These are phyloP conservation scores for Grigorovia jiainica DNA, from an alignment of 805 yeast genomes.

Conservation along the genomic window DNA sequence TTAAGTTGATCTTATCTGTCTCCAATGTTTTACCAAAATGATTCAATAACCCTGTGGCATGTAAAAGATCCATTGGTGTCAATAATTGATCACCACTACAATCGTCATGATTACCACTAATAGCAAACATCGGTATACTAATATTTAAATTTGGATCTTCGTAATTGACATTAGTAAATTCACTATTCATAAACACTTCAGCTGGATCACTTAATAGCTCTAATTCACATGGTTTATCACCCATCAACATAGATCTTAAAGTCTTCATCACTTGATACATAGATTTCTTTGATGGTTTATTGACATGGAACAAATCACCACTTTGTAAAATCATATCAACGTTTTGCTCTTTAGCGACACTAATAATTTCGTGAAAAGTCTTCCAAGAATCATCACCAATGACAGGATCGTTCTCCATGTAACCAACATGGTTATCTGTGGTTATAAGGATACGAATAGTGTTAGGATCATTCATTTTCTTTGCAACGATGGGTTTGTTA, in stretches of 20 bases:
- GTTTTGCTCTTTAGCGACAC: constrained; percentile 55
- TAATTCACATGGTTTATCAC: constrained; percentile 79
- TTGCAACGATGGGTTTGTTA: too few relatives aligned
- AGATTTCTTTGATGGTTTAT: constrained; percentile 81
- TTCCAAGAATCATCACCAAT: constrained; percentile 84
- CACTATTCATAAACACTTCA: constrained; percentile 45
- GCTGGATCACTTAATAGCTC: constrained; percentile 76
- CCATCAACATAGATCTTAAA: constrained; percentile 63
- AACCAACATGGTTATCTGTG: constrained; percentile 96
- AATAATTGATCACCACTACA: constrained; percentile 79
- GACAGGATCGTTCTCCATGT: constrained; percentile 78
- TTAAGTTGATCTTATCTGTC: constrained; percentile 61
- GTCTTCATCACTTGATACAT: constrained; percentile 72
- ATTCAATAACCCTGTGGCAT: constrained; percentile 74
- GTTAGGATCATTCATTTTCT: too few relatives aligned
- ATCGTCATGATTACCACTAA: constrained; percentile 95
- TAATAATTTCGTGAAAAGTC: constrained; percentile 77
- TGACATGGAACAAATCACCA: constrained; percentile 88
- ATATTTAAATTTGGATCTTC: constrained; percentile 87
- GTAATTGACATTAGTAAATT: constrained; percentile 67
- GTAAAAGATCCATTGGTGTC: constrained; percentile 77
- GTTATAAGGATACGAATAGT: constrained; percentile 75
- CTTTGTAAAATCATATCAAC: constrained; percentile 87
- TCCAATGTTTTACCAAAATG: constrained; percentile 80
- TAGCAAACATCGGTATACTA: constrained; percentile 82